phyloP scores from a whole-genome alignment of 192 early-diverging fungal genomes.

The Thamnidium elegans region DNA sequence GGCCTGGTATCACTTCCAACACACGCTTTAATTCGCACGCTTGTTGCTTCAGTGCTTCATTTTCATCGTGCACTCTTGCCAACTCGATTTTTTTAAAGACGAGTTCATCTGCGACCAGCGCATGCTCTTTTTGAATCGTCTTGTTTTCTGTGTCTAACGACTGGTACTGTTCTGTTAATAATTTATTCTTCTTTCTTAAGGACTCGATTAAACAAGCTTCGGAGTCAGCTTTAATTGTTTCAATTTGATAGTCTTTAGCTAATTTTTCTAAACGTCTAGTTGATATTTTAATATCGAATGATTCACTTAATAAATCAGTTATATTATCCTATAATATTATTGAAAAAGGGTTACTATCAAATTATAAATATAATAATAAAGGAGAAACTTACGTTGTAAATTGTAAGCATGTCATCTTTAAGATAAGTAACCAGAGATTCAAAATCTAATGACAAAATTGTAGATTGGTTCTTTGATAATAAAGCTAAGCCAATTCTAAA shows the following conservation, averaged over 20 bases:
- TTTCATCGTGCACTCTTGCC: conserved; percentile 48
- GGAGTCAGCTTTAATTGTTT: conserved; percentile 59
- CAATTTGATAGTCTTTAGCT: conserved; percentile 65
- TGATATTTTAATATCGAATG: conserved; percentile 70
- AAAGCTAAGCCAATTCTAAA: conserved; percentile 64
- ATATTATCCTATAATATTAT: conserved; percentile 51
- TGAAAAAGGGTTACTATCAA: background rate
- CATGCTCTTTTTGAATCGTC: conserved; percentile 69
- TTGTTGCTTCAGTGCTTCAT: conserved; percentile 51
- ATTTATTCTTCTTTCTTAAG: conserved; percentile 63
- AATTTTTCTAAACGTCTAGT: conserved; percentile 65
- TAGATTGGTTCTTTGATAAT: conserved; percentile 16
- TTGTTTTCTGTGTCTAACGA: conserved; percentile 61
- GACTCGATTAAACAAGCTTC: conserved; percentile 60
- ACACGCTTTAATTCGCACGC: conserved; percentile 56
- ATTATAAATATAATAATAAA: background rate
- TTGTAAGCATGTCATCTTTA: conserved; percentile 16
- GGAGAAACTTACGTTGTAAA: conserved; percentile 9
- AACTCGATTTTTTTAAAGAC: conserved; percentile 58
- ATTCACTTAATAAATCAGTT: conserved; percentile 74
- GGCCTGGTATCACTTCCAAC: conserved; percentile 46
- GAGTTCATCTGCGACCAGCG: conserved; percentile 64
- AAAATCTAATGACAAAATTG: conserved; percentile 12
- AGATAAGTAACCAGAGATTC: conserved; percentile 14
- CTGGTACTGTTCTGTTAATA: conserved; percentile 55